Conservation (phyloP, 805 yeast genomes). For the Kurtzmaniella fragi region DNA sequence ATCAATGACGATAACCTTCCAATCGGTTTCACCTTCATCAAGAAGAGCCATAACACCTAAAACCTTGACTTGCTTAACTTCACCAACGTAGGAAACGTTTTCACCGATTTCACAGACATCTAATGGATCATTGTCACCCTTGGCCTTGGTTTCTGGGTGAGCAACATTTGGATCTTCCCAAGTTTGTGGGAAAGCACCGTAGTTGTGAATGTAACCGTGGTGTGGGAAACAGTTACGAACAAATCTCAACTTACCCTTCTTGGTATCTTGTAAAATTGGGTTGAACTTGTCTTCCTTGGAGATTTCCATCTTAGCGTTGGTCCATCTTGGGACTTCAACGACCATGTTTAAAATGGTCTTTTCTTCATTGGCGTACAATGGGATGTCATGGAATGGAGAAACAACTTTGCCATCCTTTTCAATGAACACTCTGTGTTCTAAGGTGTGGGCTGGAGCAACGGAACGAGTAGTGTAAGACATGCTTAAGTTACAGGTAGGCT, state of each 20-base stretch:
- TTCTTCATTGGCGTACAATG: constrained; percentile 87
- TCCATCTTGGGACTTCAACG: constrained; percentile 98
- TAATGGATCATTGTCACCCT: constrained; percentile 93
- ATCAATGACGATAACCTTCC: constrained; percentile 80
- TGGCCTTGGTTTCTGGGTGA: constrained; percentile 53
- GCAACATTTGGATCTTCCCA: constrained; percentile 94
- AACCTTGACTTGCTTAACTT: constrained; percentile 59
- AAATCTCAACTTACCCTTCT: constrained; percentile 70
- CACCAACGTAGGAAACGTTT: constrained; percentile 44
- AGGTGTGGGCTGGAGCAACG: constrained; percentile 92
- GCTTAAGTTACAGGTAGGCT: not conserved
- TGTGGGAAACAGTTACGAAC: constrained; percentile 77
- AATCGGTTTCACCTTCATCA: constrained; percentile 95
- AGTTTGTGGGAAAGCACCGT: constrained; percentile 88
- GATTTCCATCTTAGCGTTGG: constrained; percentile 95
- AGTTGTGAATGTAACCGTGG: constrained; percentile 82
- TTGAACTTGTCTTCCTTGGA: constrained; percentile 77
- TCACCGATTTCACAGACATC: constrained; percentile 58
- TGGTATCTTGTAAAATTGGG: constrained; percentile 90
- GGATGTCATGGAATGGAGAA: constrained; percentile 82
- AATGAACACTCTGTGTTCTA: constrained; percentile 86
- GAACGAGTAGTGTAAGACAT: constrained; percentile 88
- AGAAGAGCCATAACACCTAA: constrained; percentile 74
- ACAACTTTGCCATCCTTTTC: constrained; percentile 93
- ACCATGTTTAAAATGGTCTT: constrained; percentile 75